A percentile compares a stretch with the other conserved stretches of the same genome.
Evolutionary conservation across 371 early-diverging fungal genomes (phyloP).

Genomic region (Circinella umbellata): DNA sequence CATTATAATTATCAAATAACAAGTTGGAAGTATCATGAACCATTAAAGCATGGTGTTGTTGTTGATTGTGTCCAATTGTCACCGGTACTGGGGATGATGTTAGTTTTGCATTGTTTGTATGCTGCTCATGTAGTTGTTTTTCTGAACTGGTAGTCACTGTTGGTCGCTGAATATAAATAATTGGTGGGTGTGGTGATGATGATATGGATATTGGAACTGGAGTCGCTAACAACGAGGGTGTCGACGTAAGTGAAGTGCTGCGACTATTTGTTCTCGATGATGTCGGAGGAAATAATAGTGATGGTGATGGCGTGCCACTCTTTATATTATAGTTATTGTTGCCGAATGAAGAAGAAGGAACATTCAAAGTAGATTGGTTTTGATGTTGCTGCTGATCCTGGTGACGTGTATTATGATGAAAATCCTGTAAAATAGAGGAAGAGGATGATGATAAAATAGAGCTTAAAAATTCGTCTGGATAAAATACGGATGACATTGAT

Average conservation of each 20-base stretch:
- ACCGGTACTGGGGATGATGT: background rate
- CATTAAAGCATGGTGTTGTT: constrained; percentile 5
- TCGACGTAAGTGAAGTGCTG: constrained; percentile 15
- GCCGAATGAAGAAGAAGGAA: background rate
- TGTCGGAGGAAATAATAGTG: background rate
- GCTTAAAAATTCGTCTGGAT: constrained; percentile 26
- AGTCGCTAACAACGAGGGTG: constrained; percentile 8
- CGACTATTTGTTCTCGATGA: background rate
- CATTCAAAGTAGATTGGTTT: background rate
- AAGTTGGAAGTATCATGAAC: background rate
- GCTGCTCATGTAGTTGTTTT: background rate
- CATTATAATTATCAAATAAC: background rate
- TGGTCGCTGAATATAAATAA: background rate
- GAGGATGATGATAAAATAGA: background rate
- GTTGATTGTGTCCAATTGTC: background rate
- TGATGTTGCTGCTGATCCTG: background rate
- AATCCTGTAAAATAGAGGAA: background rate
- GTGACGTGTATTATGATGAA: background rate
- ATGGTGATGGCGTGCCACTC: background rate
- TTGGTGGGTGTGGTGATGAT: constrained; percentile 7
- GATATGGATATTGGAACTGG: constrained; percentile 7
- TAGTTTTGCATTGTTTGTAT: background rate
- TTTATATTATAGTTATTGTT: background rate
- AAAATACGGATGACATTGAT: constrained; percentile 36
- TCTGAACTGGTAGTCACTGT: background rate